These are phyloP conservation scores for Fusarium xyrophilum DNA, from an alignment of 2,329 filamentous ascomycete genomes.

Conservation along the genomic window DNA sequence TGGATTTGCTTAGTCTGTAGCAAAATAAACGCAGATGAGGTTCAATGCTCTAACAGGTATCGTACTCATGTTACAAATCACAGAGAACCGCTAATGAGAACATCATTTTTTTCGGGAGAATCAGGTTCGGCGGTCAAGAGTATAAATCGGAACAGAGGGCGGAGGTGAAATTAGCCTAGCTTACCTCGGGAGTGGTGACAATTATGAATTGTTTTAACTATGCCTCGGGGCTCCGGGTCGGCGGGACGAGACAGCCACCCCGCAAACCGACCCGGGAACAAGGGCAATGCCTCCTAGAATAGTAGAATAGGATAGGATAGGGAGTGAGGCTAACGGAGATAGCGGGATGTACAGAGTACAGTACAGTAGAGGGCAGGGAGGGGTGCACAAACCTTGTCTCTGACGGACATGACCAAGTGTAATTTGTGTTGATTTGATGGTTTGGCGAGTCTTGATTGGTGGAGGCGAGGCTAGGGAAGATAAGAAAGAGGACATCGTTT, in stretches of 20 bases:
- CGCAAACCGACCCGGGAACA: constrained; percentile 27
- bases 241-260: constrained; percentile 33
- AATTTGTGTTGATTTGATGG: constrained; percentile 35
- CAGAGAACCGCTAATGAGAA: background rate
- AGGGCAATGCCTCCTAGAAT: constrained; percentile 37
- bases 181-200: constrained; percentile 39
- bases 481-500: constrained; percentile 32
- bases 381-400: constrained; percentile 13
- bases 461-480: constrained; percentile 17
- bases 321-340: constrained; percentile 33
- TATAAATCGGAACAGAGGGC: constrained; percentile 10
- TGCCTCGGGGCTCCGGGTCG: constrained; percentile 39
- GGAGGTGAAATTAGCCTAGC: constrained; percentile 4
- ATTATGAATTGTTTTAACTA: constrained; percentile 37
- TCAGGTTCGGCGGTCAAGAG: constrained; percentile 2
- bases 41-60: background rate
- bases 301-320: constrained; percentile 3
- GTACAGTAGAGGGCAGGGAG: background rate
- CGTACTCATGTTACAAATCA: background rate
- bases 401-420: constrained; percentile 34
- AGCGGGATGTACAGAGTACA: background rate
- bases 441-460: constrained; percentile 30
- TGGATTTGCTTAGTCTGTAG: background rate
- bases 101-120: constrained; percentile 4
- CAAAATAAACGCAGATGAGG: background rate